These are phyloP conservation scores for Hericium erinaceus DNA, from an alignment of 768 basidiomycete species.

Conservation along the genomic window DNA sequence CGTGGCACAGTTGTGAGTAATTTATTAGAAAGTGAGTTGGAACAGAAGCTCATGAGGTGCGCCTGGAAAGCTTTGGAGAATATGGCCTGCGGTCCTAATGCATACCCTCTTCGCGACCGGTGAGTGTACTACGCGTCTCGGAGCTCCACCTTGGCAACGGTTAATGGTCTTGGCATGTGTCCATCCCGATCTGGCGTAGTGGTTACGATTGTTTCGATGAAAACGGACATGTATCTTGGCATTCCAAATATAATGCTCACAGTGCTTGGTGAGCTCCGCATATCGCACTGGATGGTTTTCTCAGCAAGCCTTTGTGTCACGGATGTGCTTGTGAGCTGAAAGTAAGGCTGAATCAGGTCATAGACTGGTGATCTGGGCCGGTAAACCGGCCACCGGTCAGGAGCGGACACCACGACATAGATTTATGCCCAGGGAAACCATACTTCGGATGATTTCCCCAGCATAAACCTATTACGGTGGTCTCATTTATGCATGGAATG, in stretches of 20 bases:
- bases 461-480: too few species aligned
- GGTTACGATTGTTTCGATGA: constrained; percentile 35
- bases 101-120: constrained; percentile 50
- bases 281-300: background rate
- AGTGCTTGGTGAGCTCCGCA: constrained; percentile 38
- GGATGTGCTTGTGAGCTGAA: too few species aligned
- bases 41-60: background rate
- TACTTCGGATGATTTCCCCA: too few species aligned
- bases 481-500: too few species aligned
- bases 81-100: constrained; percentile 59
- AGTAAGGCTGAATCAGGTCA: too few species aligned
- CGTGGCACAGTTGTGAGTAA: constrained; percentile 30
- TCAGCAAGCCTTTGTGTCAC: too few species aligned
- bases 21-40: too few species aligned
- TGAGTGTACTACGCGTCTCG: constrained; percentile 13
- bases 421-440: too few species aligned
- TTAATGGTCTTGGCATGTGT: background rate
- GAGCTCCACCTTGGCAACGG: background rate
- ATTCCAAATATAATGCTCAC: constrained; percentile 53
- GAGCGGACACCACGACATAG: too few species aligned
- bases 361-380: too few species aligned
- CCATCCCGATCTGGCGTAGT: constrained; percentile 18
- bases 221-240: constrained; percentile 28
- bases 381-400: too few species aligned
- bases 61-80: constrained; percentile 37